These are phyloP conservation scores for Picea mariana DNA, from an alignment of 83 land plant species.

Conservation along the genomic window DNA sequence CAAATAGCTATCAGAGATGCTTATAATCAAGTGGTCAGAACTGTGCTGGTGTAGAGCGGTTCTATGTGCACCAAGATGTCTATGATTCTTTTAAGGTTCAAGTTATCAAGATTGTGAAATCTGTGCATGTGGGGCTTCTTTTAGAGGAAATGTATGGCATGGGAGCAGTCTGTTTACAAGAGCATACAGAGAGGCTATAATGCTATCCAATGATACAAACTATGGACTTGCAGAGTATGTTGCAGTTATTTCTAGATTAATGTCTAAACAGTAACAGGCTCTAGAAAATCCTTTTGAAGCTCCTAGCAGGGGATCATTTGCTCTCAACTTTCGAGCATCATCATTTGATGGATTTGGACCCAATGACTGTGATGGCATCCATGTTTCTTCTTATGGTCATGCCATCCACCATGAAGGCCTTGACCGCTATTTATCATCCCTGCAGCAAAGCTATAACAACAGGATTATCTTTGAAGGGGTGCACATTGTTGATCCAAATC, in stretches of 20 bases:
- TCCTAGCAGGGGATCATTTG: conserved; percentile 17
- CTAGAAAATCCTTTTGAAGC: conserved; percentile 17
- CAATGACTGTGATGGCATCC: conserved; percentile 72
- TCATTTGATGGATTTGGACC: conserved; percentile 52
- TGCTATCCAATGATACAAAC: too few relatives aligned
- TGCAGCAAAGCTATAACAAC: conserved; percentile 53
- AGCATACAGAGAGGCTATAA: too few relatives aligned
- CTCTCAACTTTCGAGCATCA: neutral
- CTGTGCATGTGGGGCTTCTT: conserved; percentile 83
- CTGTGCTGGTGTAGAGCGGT: conserved; percentile 95
- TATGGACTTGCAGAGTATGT: conserved; percentile 62
- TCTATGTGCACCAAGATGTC: conserved; percentile 77
- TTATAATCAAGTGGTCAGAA: conserved; percentile 95
- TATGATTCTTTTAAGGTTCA: conserved; percentile 68
- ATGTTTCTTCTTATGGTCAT: conserved; percentile 98
- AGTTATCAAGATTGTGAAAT: conserved; percentile 67
- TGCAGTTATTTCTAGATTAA: conserved; percentile 35
- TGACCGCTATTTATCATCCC: conserved; percentile 77
- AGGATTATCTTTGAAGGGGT: too few relatives aligned
- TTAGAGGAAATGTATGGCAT: conserved; percentile 75
- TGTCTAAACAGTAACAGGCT: conserved; percentile 20
- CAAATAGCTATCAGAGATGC: conserved; percentile 83
- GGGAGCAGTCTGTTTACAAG: conserved; percentile 88
- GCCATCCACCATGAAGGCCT: conserved; percentile 92
- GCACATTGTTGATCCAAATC: too few relatives aligned